Percentiles rank a stretch among this genome's conserved stretches.
phyloP scores from a whole-genome alignment of 495 filamentous ascomycete genomes.

The Rusavskia elegans region DNA sequence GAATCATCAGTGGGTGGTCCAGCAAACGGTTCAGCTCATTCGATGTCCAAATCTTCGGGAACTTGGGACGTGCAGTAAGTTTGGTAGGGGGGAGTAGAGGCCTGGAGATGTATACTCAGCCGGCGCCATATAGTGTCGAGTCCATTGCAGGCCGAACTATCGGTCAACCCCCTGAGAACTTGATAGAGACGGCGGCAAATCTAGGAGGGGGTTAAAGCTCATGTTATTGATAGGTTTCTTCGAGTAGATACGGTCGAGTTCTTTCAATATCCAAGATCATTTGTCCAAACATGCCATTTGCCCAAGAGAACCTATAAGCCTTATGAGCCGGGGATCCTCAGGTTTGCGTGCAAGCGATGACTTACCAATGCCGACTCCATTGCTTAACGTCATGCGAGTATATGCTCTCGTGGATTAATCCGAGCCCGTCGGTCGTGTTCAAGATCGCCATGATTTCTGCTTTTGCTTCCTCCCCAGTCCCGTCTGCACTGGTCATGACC shows the following conservation, averaged over 20 bases:
- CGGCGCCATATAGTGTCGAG: too few species aligned
- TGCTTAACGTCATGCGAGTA: slow-evolving; percentile 29
- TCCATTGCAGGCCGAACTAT: too few species aligned
- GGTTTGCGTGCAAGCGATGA: background rate
- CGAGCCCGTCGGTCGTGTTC: slow-evolving; percentile 36
- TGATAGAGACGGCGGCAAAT: too few species aligned
- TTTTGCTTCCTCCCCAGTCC: slow-evolving; percentile 28
- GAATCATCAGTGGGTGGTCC: too few species aligned
- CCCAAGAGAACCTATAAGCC: slow-evolving; percentile 44
- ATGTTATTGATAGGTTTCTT: slow-evolving; percentile 8
- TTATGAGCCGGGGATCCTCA: background rate
- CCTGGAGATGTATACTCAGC: too few species aligned
- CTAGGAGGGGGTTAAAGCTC: too few species aligned
- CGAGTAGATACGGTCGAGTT: slow-evolving; percentile 30
- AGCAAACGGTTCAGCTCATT: too few species aligned
- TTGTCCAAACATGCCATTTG: slow-evolving; percentile 52
- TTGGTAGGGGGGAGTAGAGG: too few species aligned
- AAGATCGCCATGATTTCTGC: slow-evolving; percentile 30
- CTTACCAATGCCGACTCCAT: slow-evolving; percentile 47
- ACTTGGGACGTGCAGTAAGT: too few species aligned
- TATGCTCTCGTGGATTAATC: slow-evolving; percentile 46
- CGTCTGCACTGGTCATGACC: slow-evolving; percentile 37
- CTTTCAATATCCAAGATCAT: slow-evolving; percentile 40
- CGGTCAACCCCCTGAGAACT: too few species aligned
- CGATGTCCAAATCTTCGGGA: too few species aligned